Evolutionary conservation across 352 stramenopile genomes (phyloP).

Genomic region (Phytopythium ostracodes): DNA sequence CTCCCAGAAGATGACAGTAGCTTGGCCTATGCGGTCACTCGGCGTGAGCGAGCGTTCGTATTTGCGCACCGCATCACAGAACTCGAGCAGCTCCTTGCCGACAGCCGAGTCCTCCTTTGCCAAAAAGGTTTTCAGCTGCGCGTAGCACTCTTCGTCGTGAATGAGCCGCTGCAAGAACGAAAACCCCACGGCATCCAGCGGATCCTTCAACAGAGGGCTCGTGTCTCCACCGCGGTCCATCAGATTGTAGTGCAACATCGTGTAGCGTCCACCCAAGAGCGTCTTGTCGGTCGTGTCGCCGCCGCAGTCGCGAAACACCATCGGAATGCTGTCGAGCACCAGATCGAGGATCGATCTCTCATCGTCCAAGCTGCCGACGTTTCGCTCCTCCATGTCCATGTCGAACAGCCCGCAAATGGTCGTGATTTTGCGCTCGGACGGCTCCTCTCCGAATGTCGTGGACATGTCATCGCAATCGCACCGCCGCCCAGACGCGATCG

Average conservation of each 20-base stretch:
- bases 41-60: slow-evolving; percentile 68
- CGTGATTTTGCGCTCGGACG: slow-evolving; percentile 22
- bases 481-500: neutral
- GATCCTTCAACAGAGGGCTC: slow-evolving; percentile 60
- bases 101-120: slow-evolving; percentile 47
- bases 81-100: slow-evolving; percentile 72
- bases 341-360: slow-evolving; percentile 77
- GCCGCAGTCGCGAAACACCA: slow-evolving; percentile 83
- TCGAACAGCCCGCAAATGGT: slow-evolving; percentile 76
- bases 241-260: slow-evolving; percentile 69
- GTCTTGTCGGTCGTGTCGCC: slow-evolving; percentile 87
- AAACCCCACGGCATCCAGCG: slow-evolving; percentile 60
- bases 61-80: slow-evolving; percentile 81
- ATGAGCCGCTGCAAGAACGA: slow-evolving; percentile 86
- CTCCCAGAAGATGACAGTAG: slow-evolving; percentile 82
- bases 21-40: slow-evolving; percentile 70
- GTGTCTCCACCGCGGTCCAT: slow-evolving; percentile 45
- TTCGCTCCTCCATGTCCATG: slow-evolving; percentile 65
- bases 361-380: slow-evolving; percentile 75
- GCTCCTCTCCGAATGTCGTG: neutral
- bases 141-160: slow-evolving; percentile 87
- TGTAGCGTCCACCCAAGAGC: slow-evolving; percentile 71
- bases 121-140: slow-evolving; percentile 73
- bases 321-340: slow-evolving; percentile 80
- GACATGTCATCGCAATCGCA: slow-evolving; percentile 16